Base-by-base conservation (phyloP, 2,329 filamentous ascomycete genomes). In the Ophiostoma pallidulum region DNA sequence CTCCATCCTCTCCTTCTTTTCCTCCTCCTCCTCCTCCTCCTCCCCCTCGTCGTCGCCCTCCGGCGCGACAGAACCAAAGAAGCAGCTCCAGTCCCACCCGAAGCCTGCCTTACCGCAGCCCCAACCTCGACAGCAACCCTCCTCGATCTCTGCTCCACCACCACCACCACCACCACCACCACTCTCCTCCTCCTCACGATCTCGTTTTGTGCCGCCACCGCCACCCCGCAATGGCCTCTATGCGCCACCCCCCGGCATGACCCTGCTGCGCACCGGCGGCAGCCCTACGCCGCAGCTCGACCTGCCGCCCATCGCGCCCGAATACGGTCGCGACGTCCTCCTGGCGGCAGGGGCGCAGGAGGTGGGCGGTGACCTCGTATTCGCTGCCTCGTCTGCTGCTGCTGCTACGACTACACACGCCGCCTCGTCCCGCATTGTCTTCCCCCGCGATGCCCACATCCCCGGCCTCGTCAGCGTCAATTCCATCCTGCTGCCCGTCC, bases 1-100 rank as follows among this genome's bases (percentile, higher is more conserved):
- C 33, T 80, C 78, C 39, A 82, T 83, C 56, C 74, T 73, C 46
- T 80, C 75, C 46, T 83, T 82, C 66, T 82, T 83, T 61, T 68
- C 70, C 52, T 70, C 72, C 26, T 41, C 38, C n/a, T 50, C 65
- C 68, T 51, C 66, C 65, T 45, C 56, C 61, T 42, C 46, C 20
- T 59, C 63, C 42, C 33, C 29, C n/a, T n/a, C n/a, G n/a, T n/a
- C n/a, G n/a, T n/a, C n/a, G n/a, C n/a, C n/a, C n/a, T n/a, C n/a
- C n/a, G n/a, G n/a, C n/a, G n/a, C n/a, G n/a, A n/a, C n/a, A n/a
- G n/a, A n/a, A n/a, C n/a, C n/a, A n/a, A n/a, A n/a, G n/a, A n/a
- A n/a, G n/a, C n/a, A n/a, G n/a, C n/a, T n/a, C n/a, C n/a, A n/a
- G n/a, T n/a, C n/a, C n/a, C n/a, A n/a, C n/a, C n/a, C n/a, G n/a